These are phyloP conservation scores for Alnus rubra DNA, from an alignment of 306 rosid genomes.

Conservation along the genomic window DNA sequence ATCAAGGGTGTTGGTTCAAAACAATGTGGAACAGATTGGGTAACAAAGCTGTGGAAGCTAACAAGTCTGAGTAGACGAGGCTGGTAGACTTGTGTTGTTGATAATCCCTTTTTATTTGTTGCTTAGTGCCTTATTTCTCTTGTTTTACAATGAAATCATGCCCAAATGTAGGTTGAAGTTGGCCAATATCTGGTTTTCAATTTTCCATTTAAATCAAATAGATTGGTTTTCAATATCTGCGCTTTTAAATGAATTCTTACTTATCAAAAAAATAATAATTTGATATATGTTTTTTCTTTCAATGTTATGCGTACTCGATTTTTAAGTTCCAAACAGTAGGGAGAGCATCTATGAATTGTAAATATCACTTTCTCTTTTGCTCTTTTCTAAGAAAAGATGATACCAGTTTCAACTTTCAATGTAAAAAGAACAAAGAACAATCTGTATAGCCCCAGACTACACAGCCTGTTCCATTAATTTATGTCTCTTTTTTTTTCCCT, in stretches of 20 bases:
- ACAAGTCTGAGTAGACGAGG: too few species aligned
- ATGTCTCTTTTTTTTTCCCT: neutral
- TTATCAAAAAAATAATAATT: neutral
- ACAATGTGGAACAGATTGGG: too few species aligned
- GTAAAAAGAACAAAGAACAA: neutral
- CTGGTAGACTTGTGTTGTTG: too few species aligned
- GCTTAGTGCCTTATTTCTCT: too few species aligned
- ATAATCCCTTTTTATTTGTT: too few species aligned
- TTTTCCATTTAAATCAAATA: too few species aligned
- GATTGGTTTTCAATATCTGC: too few species aligned
- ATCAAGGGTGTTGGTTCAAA: too few species aligned
- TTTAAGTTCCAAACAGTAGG: neutral
- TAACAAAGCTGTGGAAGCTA: too few species aligned
- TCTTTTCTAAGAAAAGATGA: neutral
- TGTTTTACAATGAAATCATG: too few species aligned
- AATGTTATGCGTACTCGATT: neutral
- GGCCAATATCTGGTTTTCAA: neutral
- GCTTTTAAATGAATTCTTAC: too few species aligned
- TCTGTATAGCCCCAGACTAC: neutral
- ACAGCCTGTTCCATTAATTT: neutral
- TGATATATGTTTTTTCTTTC: neutral
- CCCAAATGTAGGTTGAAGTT: too few species aligned
- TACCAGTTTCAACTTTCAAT: slow-evolving; percentile 5
- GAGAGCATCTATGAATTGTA: neutral
- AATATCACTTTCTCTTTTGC: neutral